These are phyloP conservation scores for Citrus inodora DNA, from an alignment of 345 rosid species.

Conservation along the genomic window DNA sequence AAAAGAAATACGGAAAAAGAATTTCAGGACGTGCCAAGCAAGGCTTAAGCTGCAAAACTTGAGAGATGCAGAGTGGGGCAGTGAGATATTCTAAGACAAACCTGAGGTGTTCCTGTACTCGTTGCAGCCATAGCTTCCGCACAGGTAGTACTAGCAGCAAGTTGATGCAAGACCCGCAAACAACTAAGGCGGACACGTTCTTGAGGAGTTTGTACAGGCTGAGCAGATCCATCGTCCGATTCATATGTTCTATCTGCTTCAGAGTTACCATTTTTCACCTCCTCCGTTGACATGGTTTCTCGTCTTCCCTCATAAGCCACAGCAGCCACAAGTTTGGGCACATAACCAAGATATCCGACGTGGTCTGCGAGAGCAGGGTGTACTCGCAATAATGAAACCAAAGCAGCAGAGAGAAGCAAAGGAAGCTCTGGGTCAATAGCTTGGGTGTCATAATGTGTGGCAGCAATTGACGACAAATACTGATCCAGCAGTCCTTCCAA, in stretches of 20 bases:
- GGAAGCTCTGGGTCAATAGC: slow-evolving; percentile 91
- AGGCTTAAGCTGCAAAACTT: background rate
- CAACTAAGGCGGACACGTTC: slow-evolving; percentile 98
- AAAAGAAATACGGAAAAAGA: background rate
- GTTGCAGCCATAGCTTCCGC: slow-evolving; percentile 99
- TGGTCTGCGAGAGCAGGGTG: slow-evolving; percentile 99
- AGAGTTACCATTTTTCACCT: slow-evolving; percentile 44
- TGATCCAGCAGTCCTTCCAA: slow-evolving; percentile 97
- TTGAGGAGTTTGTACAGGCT: slow-evolving; percentile 78
- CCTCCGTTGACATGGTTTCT: slow-evolving; percentile 84
- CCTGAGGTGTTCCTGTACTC: slow-evolving; percentile 94
- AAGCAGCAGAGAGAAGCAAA: slow-evolving; percentile 94
- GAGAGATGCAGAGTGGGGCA: background rate
- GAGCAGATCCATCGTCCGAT: slow-evolving; percentile 49
- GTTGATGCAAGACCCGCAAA: slow-evolving; percentile 96
- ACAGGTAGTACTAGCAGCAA: slow-evolving; percentile 92
- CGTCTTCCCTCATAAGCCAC: slow-evolving; percentile 93
- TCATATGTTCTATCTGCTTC: slow-evolving; percentile 46
- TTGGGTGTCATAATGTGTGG: slow-evolving; percentile 78
- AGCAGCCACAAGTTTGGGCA: slow-evolving; percentile 96
- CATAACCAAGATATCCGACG: slow-evolving; percentile 95
- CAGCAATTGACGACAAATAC: slow-evolving; percentile 88
- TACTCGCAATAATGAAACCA: slow-evolving; percentile 95
- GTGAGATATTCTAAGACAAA: slow-evolving; percentile 9
- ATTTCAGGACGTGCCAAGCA: background rate